phyloP scores from a whole-genome alignment of 2,329 filamentous ascomycete species.

The Stachybotrys chlorohalonatus region DNA sequence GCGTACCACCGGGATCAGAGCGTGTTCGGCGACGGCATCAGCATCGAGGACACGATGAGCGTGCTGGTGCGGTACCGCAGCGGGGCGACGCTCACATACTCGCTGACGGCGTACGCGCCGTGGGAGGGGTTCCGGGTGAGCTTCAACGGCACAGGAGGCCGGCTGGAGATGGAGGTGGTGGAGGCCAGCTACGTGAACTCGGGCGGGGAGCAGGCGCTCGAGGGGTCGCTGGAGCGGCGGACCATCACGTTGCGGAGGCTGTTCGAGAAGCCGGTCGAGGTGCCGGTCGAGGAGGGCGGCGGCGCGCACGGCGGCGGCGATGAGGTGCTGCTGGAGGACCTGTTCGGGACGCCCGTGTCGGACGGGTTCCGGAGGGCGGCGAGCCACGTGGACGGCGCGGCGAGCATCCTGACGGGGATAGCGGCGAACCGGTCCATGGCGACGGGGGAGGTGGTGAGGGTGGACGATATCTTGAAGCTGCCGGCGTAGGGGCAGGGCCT shows the following conservation, averaged over 20 bases:
- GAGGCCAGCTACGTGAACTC: slow-evolving; percentile 55
- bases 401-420: slow-evolving; percentile 51
- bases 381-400: slow-evolving; percentile 48
- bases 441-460: slow-evolving; percentile 45
- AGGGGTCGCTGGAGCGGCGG: slow-evolving; percentile 42
- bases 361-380: slow-evolving; percentile 46
- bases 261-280: slow-evolving; percentile 40
- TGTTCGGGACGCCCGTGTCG: slow-evolving; percentile 44
- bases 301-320: slow-evolving; percentile 29
- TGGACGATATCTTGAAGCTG: slow-evolving; percentile 36
- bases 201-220: slow-evolving; percentile 45
- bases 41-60: slow-evolving; percentile 56
- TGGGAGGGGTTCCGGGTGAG: slow-evolving; percentile 52
- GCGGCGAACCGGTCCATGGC: slow-evolving; percentile 49
- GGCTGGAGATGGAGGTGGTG: slow-evolving; percentile 52
- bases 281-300: neutral
- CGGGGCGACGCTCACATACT: slow-evolving; percentile 50
- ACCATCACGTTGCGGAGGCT: slow-evolving; percentile 41
- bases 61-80: slow-evolving; percentile 48
- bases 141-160: slow-evolving; percentile 49
- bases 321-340: slow-evolving; percentile 43
- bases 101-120: slow-evolving; percentile 50
- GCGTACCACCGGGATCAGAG: slow-evolving; percentile 53
- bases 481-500: neutral
- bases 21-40: slow-evolving; percentile 54